phyloP scores from a whole-genome alignment of 2,329 filamentous ascomycete species.

The Simplicillium aogashimaense region DNA sequence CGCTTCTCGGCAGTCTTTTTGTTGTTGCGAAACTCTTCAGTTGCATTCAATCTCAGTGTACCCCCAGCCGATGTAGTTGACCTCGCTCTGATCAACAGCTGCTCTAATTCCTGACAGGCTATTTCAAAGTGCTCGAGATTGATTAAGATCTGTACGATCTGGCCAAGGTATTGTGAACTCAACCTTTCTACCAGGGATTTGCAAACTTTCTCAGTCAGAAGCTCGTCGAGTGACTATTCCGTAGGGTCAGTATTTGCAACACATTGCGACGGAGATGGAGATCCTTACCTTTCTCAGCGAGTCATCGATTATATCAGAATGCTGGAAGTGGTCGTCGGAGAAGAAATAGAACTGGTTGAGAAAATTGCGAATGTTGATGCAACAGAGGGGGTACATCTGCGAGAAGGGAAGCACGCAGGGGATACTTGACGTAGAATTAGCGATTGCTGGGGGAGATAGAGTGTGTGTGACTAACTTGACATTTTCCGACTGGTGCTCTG shows the following conservation, averaged over 20 bases:
- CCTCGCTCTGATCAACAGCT: slow-evolving; percentile 73
- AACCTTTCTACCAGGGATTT: slow-evolving; percentile 79
- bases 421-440: slow-evolving; percentile 44
- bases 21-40: slow-evolving; percentile 75
- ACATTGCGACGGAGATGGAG: too few relatives aligned
- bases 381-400: slow-evolving; percentile 97
- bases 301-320: slow-evolving; percentile 82
- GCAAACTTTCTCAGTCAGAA: slow-evolving; percentile 90
- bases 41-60: slow-evolving; percentile 70
- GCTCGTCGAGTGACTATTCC: slow-evolving; percentile 82
- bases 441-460: background rate
- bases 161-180: slow-evolving; percentile 85
- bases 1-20: slow-evolving; percentile 96
- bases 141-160: slow-evolving; percentile 97
- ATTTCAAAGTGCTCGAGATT: slow-evolving; percentile 96
- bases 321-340: slow-evolving; percentile 89
- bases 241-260: too few relatives aligned
- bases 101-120: slow-evolving; percentile 82
- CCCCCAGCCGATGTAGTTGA: slow-evolving; percentile 74
- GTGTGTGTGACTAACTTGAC: slow-evolving; percentile 47
- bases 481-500: slow-evolving; percentile 66
- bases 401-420: slow-evolving; percentile 96
- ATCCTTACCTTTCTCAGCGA: slow-evolving; percentile 64
- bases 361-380: slow-evolving; percentile 96
- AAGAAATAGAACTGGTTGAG: slow-evolving; percentile 98